phyloP scores from a whole-genome alignment of 2,329 filamentous ascomycete species.

The Atkinsonella hypoxylon region DNA sequence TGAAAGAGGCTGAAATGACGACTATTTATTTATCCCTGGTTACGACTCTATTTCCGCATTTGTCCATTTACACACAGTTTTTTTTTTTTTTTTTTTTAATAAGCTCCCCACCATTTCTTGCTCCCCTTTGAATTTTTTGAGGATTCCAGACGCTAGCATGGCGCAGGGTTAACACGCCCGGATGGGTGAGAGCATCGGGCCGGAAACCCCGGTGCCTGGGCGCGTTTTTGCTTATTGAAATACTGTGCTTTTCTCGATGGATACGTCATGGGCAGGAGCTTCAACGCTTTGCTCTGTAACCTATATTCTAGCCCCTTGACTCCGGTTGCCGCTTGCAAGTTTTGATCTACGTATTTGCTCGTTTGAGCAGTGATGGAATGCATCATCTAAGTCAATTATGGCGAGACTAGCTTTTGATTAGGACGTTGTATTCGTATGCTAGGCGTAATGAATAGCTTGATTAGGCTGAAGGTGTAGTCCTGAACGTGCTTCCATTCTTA shows the following conservation, averaged over 20 bases:
- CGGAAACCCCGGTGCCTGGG: conserved; percentile 14
- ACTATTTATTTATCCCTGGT: not conserved
- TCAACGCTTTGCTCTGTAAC: no score
- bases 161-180: conserved; percentile 17
- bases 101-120: not conserved
- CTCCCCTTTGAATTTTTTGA: not conserved
- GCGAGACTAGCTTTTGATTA: not conserved
- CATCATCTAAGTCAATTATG: not conserved
- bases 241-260: not conserved
- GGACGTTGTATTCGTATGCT: not conserved
- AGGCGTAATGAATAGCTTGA: not conserved
- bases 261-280: not conserved
- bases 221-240: conserved; percentile 2
- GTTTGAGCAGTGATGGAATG: not conserved
- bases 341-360: not conserved
- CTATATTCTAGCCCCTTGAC: no score
- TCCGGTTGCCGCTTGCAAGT: not conserved
- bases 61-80: not conserved
- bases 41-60: not conserved
- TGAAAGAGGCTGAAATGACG: not conserved
- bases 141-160: conserved; percentile 9
- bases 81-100: conserved; percentile 1
- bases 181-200: conserved; percentile 26
- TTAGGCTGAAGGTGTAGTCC: not conserved
- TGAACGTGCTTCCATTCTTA: no score